A percentile compares a stretch with the other conserved stretches of the same genome.
Evolutionary conservation across 2,329 filamentous ascomycete species (phyloP).

Genomic region (Monosporascus sp.): DNA sequence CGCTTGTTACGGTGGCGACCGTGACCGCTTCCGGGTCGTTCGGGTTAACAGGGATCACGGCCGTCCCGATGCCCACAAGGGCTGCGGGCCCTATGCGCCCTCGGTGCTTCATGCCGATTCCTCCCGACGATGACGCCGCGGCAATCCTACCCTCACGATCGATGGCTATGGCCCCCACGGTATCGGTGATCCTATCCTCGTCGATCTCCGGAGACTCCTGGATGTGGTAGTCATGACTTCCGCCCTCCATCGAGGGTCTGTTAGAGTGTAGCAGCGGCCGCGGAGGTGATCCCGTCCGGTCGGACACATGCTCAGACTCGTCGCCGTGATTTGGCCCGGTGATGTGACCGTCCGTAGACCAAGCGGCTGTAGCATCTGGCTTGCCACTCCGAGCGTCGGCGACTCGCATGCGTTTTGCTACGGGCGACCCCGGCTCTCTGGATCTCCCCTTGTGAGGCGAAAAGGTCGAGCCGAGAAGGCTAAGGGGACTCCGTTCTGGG

Average conservation of each 20-base stretch:
- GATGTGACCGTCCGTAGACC: background rate
- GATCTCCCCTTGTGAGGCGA: constrained; percentile 2
- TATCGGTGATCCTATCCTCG: constrained; percentile 71
- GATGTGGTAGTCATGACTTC: background rate
- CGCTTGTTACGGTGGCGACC: constrained; percentile 84
- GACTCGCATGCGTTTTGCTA: constrained; percentile 10
- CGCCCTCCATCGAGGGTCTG: background rate
- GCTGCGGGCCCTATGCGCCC: constrained; percentile 90
- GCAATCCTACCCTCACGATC: constrained; percentile 84
- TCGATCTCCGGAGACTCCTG: constrained; percentile 5
- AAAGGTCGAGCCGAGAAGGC: constrained; percentile 18
- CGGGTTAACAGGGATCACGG: constrained; percentile 72
- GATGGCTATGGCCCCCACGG: constrained; percentile 91
- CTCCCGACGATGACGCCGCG: constrained; percentile 90
- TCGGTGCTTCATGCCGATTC: constrained; percentile 96
- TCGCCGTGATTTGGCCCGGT: background rate
- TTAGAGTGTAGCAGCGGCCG: background rate
- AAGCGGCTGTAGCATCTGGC: background rate
- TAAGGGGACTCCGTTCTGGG: constrained; percentile 22
- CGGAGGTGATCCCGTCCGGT: background rate
- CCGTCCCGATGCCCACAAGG: constrained; percentile 84
- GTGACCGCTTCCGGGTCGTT: constrained; percentile 63
- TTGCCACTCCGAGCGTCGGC: background rate
- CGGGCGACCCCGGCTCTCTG: background rate
- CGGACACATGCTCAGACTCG: background rate